Evolutionary conservation across 345 rosid genomes (phyloP).

Genomic region (Sisymbrium altissimum): DNA sequence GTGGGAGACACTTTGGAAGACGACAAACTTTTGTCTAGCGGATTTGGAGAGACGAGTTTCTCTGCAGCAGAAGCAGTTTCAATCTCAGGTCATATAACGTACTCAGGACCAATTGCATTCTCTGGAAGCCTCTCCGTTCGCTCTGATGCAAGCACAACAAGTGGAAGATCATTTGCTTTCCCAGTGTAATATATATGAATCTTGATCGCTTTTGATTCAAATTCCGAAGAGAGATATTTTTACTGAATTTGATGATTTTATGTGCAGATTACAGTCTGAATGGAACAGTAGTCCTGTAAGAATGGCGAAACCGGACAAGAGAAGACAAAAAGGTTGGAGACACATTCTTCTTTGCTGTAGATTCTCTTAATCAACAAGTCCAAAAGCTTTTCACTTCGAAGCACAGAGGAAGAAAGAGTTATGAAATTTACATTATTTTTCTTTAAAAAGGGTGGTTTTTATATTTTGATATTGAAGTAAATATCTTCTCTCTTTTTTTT

Average conservation of each 20-base stretch:
- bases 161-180: conserved; percentile 91
- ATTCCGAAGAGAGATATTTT: neutral
- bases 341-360: conserved; percentile 74
- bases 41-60: conserved; percentile 71
- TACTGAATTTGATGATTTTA: neutral
- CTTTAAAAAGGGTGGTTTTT: neutral
- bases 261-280: conserved; percentile 75
- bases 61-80: conserved; percentile 57
- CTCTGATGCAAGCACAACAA: conserved; percentile 91
- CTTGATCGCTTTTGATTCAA: neutral
- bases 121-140: conserved; percentile 80
- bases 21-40: conserved; percentile 19
- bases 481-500: neutral
- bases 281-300: conserved; percentile 94
- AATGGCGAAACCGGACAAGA: conserved; percentile 73
- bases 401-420: conserved; percentile 24
- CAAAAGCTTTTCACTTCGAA: conserved; percentile 31
- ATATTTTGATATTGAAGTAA: conserved; percentile 15
- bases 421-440: conserved; percentile 11
- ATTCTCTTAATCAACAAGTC: conserved; percentile 50
- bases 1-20: conserved; percentile 26
- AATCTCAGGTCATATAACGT: conserved; percentile 52
- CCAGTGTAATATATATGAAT: conserved; percentile 46
- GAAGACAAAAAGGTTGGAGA: conserved; percentile 65
- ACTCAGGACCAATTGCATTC: conserved; percentile 56